A percentile compares a stretch with the other conserved stretches of the same genome.
phyloP scores from a whole-genome alignment of 208 protist genomes.

The Crithidia thermophila region DNA sequence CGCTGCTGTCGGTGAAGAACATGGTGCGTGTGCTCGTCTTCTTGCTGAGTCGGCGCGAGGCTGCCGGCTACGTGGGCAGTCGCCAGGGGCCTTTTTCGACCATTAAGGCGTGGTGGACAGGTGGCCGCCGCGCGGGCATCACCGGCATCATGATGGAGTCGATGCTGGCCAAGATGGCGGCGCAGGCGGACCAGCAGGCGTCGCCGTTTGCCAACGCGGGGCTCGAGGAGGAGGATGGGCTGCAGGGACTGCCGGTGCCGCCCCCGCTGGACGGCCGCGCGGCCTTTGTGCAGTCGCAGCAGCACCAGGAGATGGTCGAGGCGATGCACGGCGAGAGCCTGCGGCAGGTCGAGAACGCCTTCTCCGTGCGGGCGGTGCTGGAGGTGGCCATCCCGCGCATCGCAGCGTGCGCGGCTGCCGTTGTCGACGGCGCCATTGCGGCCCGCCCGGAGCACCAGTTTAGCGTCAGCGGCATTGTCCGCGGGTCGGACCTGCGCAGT shows the following conservation, averaged over 20 bases:
- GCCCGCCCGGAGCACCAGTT: conserved; percentile 38
- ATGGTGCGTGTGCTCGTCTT: conserved; percentile 70
- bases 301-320: conserved; percentile 29
- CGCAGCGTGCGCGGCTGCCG: conserved; percentile 35
- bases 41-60: conserved; percentile 63
- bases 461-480: conserved; percentile 46
- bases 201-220: conserved; percentile 51
- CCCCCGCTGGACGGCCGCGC: conserved; percentile 25
- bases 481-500: conserved; percentile 33
- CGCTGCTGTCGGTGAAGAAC: conserved; percentile 68
- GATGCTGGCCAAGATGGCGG: conserved; percentile 40
- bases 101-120: conserved; percentile 63
- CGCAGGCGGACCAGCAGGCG: conserved; percentile 42
- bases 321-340: conserved; percentile 28
- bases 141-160: conserved; percentile 58
- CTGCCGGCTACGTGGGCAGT: conserved; percentile 11
- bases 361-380: conserved; percentile 59
- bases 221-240: conserved; percentile 39
- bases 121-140: conserved; percentile 53
- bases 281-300: conserved; percentile 34
- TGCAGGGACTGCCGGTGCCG: conserved; percentile 1
- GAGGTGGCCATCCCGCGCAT: conserved; percentile 46
- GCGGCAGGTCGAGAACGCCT: conserved; percentile 33
- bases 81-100: conserved; percentile 38
- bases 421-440: conserved; percentile 40